Percentiles rank a stretch among this genome's conserved stretches.
Evolutionary conservation across 2,329 filamentous ascomycete genomes (phyloP).

Genomic region (Ascochyta fabae): DNA sequence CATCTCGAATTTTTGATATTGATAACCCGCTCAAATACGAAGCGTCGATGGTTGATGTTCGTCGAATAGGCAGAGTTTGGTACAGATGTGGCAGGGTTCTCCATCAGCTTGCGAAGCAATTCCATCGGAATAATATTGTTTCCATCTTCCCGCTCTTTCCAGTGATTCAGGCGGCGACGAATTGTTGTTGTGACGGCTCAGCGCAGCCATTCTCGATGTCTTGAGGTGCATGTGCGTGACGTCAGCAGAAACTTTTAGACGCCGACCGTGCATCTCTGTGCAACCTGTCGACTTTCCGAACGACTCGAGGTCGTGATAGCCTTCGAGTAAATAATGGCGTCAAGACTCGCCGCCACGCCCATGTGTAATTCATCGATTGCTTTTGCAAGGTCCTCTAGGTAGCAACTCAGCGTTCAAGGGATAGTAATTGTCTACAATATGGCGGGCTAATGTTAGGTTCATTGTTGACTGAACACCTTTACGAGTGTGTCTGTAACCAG

Average conservation of each 20-base stretch:
- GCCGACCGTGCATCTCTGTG: slow-evolving; percentile 13
- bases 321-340: too few relatives aligned
- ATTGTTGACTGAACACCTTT: too few relatives aligned
- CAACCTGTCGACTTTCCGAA: slow-evolving; percentile 1
- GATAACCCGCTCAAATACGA: background rate
- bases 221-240: slow-evolving; percentile 15
- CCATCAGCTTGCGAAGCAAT: background rate
- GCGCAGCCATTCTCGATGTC: background rate
- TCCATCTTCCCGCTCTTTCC: background rate
- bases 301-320: background rate
- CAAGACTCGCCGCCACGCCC: too few relatives aligned
- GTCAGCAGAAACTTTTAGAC: slow-evolving; percentile 20
- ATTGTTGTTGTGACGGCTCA: background rate
- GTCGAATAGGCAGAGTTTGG: background rate
- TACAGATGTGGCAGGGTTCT: background rate
- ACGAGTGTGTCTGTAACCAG: too few relatives aligned
- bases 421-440: too few relatives aligned
- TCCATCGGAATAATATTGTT: background rate
- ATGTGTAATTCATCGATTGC: too few relatives aligned
- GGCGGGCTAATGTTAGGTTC: too few relatives aligned
- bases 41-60: background rate
- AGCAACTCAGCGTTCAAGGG: too few relatives aligned
- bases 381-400: too few relatives aligned
- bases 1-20: background rate
- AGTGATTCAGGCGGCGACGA: background rate